These are phyloP conservation scores for Phaffomyces thermotolerans DNA, from an alignment of 805 yeast genomes.

Conservation along the genomic window DNA sequence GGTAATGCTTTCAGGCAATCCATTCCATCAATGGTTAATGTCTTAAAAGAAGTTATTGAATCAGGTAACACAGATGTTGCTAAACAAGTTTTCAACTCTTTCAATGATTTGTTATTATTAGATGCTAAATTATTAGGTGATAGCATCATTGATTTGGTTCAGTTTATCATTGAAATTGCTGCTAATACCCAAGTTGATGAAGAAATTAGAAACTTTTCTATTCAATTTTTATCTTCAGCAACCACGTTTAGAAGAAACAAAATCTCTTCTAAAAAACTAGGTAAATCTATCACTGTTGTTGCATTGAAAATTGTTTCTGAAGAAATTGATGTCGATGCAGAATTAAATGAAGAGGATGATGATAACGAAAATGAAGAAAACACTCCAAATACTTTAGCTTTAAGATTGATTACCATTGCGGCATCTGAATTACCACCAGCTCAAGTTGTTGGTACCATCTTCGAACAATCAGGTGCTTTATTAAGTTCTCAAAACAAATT, in stretches of 20 bases:
- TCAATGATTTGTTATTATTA: slow-evolving; percentile 69
- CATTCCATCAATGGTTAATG: slow-evolving; percentile 76
- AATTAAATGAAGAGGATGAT: slow-evolving; percentile 72
- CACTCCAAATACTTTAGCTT: slow-evolving; percentile 68
- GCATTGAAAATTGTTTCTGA: slow-evolving; percentile 77
- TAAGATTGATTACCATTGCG: slow-evolving; percentile 71
- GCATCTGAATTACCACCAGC: slow-evolving; percentile 86
- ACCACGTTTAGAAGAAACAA: slow-evolving; percentile 76
- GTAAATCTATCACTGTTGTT: slow-evolving; percentile 67
- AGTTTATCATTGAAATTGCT: slow-evolving; percentile 71
- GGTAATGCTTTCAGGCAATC: slow-evolving; percentile 50
- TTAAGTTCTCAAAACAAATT: slow-evolving; percentile 57
- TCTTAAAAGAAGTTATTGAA: slow-evolving; percentile 65
- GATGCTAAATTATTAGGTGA: slow-evolving; percentile 79
- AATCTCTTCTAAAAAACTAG: slow-evolving; percentile 72
- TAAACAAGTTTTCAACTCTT: slow-evolving; percentile 71
- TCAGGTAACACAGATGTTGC: slow-evolving; percentile 68
- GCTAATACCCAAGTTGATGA: slow-evolving; percentile 60
- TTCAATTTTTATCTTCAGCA: slow-evolving; percentile 76
- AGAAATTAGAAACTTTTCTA: slow-evolving; percentile 75
- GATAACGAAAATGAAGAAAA: slow-evolving; percentile 93
- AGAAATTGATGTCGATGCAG: slow-evolving; percentile 71
- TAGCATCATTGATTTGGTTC: slow-evolving; percentile 58
- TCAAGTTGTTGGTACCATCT: slow-evolving; percentile 77
- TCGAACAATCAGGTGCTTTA: slow-evolving; percentile 54